phyloP scores from a whole-genome alignment of 176 grass and related monocot genomes.

The Aechmea fasciata region DNA sequence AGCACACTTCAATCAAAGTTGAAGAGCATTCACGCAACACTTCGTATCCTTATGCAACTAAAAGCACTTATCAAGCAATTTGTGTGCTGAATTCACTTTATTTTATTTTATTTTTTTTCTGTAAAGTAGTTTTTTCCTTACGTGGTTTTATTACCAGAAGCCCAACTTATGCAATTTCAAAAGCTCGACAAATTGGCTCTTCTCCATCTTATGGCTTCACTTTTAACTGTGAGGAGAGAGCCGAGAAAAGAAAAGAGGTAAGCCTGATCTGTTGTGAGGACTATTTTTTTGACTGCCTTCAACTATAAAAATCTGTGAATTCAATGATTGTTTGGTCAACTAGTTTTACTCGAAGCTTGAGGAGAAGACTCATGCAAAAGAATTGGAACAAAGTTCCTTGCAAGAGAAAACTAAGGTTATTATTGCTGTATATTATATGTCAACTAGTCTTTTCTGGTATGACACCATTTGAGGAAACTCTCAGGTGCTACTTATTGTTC shows the following conservation, averaged over 20 bases:
- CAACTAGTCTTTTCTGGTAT: neutral
- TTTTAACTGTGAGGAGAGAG: slow-evolving; percentile 62
- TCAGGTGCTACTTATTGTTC: slow-evolving; percentile 12
- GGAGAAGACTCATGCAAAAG: slow-evolving; percentile 54
- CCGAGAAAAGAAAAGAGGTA: slow-evolving; percentile 63
- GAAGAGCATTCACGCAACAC: neutral
- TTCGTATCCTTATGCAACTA: neutral
- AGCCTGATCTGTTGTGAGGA: slow-evolving; percentile 2
- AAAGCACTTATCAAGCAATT: neutral
- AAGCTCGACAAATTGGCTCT: slow-evolving; percentile 31
- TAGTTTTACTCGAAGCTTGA: slow-evolving; percentile 65
- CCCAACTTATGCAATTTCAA: slow-evolving; percentile 22
- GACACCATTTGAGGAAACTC: neutral
- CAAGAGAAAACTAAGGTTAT: slow-evolving; percentile 53
- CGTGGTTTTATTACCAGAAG: neutral
- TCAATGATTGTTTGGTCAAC: slow-evolving; percentile 9
- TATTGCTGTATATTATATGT: neutral
- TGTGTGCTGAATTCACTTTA: neutral
- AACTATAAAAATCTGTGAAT: slow-evolving; percentile 5
- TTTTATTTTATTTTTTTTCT: neutral
- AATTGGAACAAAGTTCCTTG: slow-evolving; percentile 45
- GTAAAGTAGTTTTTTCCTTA: neutral
- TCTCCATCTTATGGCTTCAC: slow-evolving; percentile 48
- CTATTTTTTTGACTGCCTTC: slow-evolving; percentile 6
- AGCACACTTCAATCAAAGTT: neutral